phyloP scores from a whole-genome alignment of 2,329 filamentous ascomycete genomes.

The Hymenoscyphus linearis region DNA sequence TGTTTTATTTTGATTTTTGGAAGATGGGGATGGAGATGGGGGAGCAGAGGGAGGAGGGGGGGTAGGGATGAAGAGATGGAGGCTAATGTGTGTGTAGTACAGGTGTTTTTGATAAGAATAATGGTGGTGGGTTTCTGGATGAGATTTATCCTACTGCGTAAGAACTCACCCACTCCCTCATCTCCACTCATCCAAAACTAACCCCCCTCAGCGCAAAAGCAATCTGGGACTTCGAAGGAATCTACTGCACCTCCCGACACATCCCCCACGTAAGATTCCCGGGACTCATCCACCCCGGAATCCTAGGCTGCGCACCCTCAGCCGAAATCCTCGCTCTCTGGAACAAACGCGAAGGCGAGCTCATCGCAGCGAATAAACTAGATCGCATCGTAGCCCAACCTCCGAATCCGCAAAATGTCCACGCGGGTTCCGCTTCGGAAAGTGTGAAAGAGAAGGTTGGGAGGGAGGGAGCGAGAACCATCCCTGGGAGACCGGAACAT shows the following conservation, averaged over 20 bases:
- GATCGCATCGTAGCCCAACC: slow-evolving; percentile 71
- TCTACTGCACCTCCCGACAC: slow-evolving; percentile 79
- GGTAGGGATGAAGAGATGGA: too few relatives aligned
- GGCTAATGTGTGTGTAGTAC: not conserved
- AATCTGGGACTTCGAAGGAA: slow-evolving; percentile 74
- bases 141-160: slow-evolving; percentile 81
- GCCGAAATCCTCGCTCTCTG: slow-evolving; percentile 66
- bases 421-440: slow-evolving; percentile 61
- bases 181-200: not conserved
- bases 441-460: slow-evolving; percentile 62
- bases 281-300: slow-evolving; percentile 86
- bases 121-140: slow-evolving; percentile 85
- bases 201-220: slow-evolving; percentile 48
- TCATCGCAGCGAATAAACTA: slow-evolving; percentile 65
- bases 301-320: slow-evolving; percentile 83
- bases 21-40: not conserved
- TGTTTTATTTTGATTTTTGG: not conserved
- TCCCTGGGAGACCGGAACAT: slow-evolving; percentile 50
- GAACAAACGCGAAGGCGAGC: slow-evolving; percentile 77
- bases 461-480: slow-evolving; percentile 74
- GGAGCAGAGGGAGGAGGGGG: too few relatives aligned
- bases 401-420: slow-evolving; percentile 64
- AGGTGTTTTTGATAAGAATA: slow-evolving; percentile 61
- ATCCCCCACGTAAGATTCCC: slow-evolving; percentile 84
- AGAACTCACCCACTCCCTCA: slow-evolving; percentile 28